Conservation (phyloP, 768 basidiomycete genomes). For the Pulveroboletus sp. region DNA sequence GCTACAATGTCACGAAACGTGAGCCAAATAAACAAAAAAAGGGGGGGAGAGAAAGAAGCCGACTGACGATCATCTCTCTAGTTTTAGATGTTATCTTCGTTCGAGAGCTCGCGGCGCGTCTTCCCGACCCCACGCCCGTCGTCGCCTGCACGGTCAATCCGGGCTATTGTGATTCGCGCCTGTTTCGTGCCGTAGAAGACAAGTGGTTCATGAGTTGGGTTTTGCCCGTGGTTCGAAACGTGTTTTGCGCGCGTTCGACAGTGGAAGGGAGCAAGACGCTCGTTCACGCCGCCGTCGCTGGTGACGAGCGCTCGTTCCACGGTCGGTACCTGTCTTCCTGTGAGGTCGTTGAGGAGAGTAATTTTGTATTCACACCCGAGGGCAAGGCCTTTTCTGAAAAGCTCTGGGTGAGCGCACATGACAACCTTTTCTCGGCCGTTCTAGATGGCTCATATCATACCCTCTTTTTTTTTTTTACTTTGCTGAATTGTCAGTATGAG, state of each 20-base stretch:
- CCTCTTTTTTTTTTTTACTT: neutral
- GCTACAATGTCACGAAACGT: constrained; percentile 26
- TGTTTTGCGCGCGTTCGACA: constrained; percentile 21
- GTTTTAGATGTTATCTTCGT: constrained; percentile 29
- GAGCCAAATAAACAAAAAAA: neutral
- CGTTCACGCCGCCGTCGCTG: constrained; percentile 25
- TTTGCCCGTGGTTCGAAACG: neutral
- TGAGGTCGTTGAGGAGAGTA: constrained; percentile 22
- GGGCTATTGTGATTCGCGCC: constrained; percentile 28
- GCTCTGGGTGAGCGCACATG: constrained; percentile 26
- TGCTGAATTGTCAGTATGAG: constrained; percentile 3
- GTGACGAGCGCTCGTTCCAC: constrained; percentile 10
- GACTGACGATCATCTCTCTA: neutral
- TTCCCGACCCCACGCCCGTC: constrained; percentile 20
- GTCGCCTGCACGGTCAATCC: constrained; percentile 27
- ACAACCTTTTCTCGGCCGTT: neutral
- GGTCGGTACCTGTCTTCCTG: constrained; percentile 27
- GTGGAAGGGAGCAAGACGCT: constrained; percentile 33
- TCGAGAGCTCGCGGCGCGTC: constrained; percentile 26
- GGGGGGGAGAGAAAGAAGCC: neutral
- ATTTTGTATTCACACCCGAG: constrained; percentile 25
- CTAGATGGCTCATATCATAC: neutral
- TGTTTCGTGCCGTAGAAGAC: constrained; percentile 20
- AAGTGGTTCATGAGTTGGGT: constrained; percentile 5
- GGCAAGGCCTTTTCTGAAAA: constrained; percentile 23